Evolutionary conservation across 2,329 filamentous ascomycete species (phyloP).

Genomic region (Fusarium hainanense): DNA sequence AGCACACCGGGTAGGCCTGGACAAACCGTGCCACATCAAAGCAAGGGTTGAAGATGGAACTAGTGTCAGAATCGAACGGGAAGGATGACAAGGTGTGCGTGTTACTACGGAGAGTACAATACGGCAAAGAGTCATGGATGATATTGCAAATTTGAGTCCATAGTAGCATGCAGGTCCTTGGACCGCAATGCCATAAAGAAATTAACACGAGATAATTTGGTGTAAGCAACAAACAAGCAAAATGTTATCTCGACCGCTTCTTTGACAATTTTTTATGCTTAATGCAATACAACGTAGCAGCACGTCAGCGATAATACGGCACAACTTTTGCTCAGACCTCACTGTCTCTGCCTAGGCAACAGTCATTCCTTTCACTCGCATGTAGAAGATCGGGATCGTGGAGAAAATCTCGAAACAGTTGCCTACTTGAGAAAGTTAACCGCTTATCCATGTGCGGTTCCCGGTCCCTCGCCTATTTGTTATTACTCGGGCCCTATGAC

Average conservation of each 20-base stretch:
- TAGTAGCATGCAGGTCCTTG: neutral
- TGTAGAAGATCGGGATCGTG: slow-evolving; percentile 12
- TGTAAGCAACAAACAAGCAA: neutral
- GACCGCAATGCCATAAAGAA: neutral
- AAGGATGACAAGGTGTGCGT: slow-evolving; percentile 34
- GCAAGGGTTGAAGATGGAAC: slow-evolving; percentile 26
- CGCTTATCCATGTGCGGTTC: slow-evolving; percentile 19
- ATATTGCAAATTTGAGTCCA: neutral
- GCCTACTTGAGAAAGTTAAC: slow-evolving; percentile 19
- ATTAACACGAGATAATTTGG: neutral
- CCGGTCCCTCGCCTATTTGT: slow-evolving; percentile 23
- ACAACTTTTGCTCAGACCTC: neutral
- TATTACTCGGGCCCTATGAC: slow-evolving; percentile 19
- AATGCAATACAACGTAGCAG: neutral
- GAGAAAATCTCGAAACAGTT: slow-evolving; percentile 18
- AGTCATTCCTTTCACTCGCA: neutral
- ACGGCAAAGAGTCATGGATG: slow-evolving; percentile 12
- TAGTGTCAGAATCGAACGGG: slow-evolving; percentile 28
- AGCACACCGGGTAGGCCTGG: slow-evolving; percentile 21
- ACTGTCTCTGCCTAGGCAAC: neutral
- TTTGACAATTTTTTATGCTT: neutral
- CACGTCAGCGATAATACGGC: neutral
- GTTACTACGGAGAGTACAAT: slow-evolving; percentile 19
- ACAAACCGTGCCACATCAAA: slow-evolving; percentile 22
- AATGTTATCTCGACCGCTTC: neutral